These are phyloP conservation scores for Sporopachydermia quercuum DNA, from an alignment of 805 yeast genomes.

Conservation along the genomic window DNA sequence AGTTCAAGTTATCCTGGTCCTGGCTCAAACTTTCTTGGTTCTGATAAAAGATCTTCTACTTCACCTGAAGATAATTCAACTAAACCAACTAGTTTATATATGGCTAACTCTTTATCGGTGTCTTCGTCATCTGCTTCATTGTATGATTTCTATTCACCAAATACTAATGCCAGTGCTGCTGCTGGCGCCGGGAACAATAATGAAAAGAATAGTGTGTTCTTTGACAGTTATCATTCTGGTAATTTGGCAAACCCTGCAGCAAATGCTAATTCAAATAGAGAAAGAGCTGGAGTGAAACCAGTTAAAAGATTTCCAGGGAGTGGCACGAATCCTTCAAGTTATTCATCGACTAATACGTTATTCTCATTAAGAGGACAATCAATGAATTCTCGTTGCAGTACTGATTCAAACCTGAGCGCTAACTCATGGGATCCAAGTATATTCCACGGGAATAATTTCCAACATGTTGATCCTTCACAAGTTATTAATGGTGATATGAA, in stretches of 20 bases:
- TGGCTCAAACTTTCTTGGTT: no score
- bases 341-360: background rate
- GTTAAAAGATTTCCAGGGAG: background rate
- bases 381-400: background rate
- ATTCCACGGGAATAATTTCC: background rate
- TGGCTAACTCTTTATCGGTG: background rate
- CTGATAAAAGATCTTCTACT: no score
- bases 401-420: conserved; percentile 1
- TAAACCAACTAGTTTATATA: background rate
- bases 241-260: background rate
- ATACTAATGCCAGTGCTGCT: no score
- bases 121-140: background rate
- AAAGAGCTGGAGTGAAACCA: background rate
- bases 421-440: background rate
- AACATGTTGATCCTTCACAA: background rate
- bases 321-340: background rate
- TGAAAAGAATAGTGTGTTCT: background rate
- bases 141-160: conserved; percentile 1
- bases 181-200: no score
- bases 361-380: background rate
- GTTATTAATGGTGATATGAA: no score
- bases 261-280: background rate
- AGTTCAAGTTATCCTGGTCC: no score
- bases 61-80: background rate
- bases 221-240: background rate